Conservation (phyloP, 768 basidiomycete genomes). For the Lentinula sp. region DNA sequence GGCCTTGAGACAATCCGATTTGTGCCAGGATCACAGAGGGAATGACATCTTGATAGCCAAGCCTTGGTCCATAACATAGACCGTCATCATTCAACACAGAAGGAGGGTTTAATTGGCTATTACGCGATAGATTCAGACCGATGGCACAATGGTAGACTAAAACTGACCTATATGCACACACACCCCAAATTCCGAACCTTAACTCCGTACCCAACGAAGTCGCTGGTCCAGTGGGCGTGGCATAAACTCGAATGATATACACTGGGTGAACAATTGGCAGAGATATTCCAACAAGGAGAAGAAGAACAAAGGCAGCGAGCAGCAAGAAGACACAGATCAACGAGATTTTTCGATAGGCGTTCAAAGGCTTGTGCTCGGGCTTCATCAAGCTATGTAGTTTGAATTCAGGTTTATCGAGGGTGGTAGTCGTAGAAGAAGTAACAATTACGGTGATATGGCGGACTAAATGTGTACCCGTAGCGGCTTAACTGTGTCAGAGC, state of each 20-base stretch:
- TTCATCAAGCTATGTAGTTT: conserved; percentile 9
- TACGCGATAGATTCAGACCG: not conserved
- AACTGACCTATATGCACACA: conserved; percentile 56
- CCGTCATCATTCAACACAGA: conserved; percentile 32
- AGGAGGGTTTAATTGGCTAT: conserved; percentile 26
- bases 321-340: conserved; percentile 42
- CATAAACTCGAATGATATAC: conserved; percentile 48
- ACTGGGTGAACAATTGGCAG: conserved; percentile 68
- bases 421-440: not conserved
- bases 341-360: conserved; percentile 41
- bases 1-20: conserved; percentile 35
- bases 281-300: conserved; percentile 71
- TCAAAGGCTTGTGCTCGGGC: conserved; percentile 32
- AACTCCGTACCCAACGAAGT: conserved; percentile 55
- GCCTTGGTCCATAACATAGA: conserved; percentile 52
- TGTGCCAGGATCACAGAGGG: conserved; percentile 35
- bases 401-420: not conserved
- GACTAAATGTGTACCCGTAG: not conserved
- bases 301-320: conserved; percentile 59
- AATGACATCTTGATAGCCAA: conserved; percentile 58
- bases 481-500: not conserved
- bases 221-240: conserved; percentile 24
- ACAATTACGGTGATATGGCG: not conserved
- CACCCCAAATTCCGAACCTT: conserved; percentile 79
- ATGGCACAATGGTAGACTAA: not conserved